A percentile compares a stretch with the other conserved stretches of the same genome.
Evolutionary conservation across 805 yeast genomes (phyloP).

Genomic region (Yarrowia sp.): DNA sequence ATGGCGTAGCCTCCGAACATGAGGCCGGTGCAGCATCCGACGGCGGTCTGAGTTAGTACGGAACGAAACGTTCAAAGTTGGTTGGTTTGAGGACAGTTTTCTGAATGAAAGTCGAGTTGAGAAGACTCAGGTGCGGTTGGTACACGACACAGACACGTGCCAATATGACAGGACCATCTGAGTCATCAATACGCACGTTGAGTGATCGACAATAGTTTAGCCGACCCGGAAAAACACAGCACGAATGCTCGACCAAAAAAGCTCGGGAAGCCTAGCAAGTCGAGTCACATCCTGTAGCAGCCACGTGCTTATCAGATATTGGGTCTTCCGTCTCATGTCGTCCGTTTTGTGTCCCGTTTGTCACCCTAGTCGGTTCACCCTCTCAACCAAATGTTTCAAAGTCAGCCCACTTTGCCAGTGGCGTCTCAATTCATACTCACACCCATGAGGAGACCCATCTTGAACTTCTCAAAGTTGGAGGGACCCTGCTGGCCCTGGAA

Average conservation of each 20-base stretch:
- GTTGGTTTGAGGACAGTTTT: too few species aligned
- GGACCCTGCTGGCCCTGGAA: conserved; percentile 46
- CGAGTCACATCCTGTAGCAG: too few species aligned
- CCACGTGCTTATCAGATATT: too few species aligned
- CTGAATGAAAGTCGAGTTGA: too few species aligned
- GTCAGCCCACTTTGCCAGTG: background rate
- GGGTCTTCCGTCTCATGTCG: too few species aligned
- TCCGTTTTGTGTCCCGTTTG: background rate
- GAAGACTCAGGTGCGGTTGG: too few species aligned
- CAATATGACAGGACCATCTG: too few species aligned
- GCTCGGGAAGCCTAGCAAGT: too few species aligned
- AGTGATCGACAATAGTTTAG: background rate
- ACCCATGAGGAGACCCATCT: conserved; percentile 99
- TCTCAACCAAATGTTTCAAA: too few species aligned
- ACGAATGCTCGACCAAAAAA: too few species aligned
- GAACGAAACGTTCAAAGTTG: background rate
- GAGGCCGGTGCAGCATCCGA: conserved; percentile 93
- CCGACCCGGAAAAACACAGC: background rate
- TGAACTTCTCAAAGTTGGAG: conserved; percentile 91
- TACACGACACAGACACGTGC: too few species aligned
- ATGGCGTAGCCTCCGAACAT: conserved; percentile 88
- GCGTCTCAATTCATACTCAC: conserved; percentile 40
- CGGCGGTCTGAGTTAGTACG: conserved; percentile 48
- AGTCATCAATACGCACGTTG: too few species aligned
- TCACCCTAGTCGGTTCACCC: background rate